Evolutionary conservation across 2,329 filamentous ascomycete species (phyloP), one percentile per base, ranked within the genome.

Genomic region (Mycogone perniciosa): DNA sequence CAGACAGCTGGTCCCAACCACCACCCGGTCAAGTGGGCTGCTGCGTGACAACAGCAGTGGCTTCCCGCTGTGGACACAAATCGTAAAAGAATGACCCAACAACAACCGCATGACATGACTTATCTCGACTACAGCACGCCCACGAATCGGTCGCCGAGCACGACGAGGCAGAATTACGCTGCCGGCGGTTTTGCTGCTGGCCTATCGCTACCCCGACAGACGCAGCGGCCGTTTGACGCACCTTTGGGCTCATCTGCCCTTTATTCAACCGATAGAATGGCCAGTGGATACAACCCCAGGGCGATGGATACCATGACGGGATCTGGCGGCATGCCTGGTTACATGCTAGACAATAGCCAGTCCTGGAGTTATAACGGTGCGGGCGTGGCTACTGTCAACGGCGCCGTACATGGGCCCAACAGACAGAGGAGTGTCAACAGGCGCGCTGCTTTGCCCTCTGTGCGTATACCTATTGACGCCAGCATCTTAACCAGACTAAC

Each of bases 161-260:
- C 85, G 31, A 83, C 87, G 46, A 69, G 76, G 65, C 86, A 87
- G 54, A 76, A 74, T 51, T 80, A 78, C 56, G 70, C 51, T 39
- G 53, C 58, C 60, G 56, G 62, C 74, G 67, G 78, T 74, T 85
- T 75, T 75, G 77, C 52, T 73, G 65, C 64, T 10, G 70, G 70
- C 30, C 58, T 74, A 41, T 72, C 71, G 6, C 64, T 74, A 9
- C 71, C 71, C 9, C 64, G 71, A 30, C 71, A 74, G 65, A 75
- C 82, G 40, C 91, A 89, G 60, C 81, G 89, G 60, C 86, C 87
- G 59, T 88, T 91, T 65, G 89, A 95, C 64, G 81, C 78, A 54
- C 81, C 83, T 51, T 78, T 89, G 64, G 70, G 68, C 39, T 72
- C 72, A 0, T 79, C 82, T 45, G 81, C 81, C 52, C 75, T 91